A percentile compares a stretch with the other conserved stretches of the same genome.
Evolutionary conservation across 768 basidiomycete species (phyloP).

Genomic region (Inosperma sp.): DNA sequence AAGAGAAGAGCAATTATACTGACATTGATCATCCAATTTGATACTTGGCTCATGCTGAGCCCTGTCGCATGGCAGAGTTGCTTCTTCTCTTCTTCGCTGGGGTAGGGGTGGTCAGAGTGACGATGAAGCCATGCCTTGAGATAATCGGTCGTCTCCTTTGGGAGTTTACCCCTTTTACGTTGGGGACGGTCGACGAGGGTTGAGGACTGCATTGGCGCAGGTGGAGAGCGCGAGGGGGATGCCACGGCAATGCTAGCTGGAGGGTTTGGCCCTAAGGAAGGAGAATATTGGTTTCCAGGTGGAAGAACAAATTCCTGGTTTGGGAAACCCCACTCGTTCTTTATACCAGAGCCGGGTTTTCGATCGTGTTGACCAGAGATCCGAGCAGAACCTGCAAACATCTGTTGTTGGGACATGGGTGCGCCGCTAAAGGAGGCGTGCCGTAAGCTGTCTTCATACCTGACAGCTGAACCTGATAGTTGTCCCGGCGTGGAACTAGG

Average conservation of each 20-base stretch:
- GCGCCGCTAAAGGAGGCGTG: slow-evolving; percentile 59
- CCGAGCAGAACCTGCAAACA: slow-evolving; percentile 65
- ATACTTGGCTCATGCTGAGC: slow-evolving; percentile 84
- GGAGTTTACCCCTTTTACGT: slow-evolving; percentile 82
- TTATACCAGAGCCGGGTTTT: slow-evolving; percentile 51
- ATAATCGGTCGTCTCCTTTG: slow-evolving; percentile 86
- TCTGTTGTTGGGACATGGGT: slow-evolving; percentile 52
- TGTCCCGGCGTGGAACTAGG: slow-evolving; percentile 65
- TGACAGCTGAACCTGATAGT: slow-evolving; percentile 48
- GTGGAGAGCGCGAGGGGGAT: slow-evolving; percentile 52
- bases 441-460: slow-evolving; percentile 69
- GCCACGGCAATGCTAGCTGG: slow-evolving; percentile 41
- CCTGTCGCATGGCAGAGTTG: slow-evolving; percentile 82
- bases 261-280: slow-evolving; percentile 39
- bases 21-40: slow-evolving; percentile 92
- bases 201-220: slow-evolving; percentile 43
- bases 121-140: slow-evolving; percentile 86
- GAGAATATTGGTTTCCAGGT: slow-evolving; percentile 39
- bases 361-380: slow-evolving; percentile 69
- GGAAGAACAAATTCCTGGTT: slow-evolving; percentile 53
- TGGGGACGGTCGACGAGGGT: slow-evolving; percentile 71
- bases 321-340: slow-evolving; percentile 70
- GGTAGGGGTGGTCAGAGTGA: slow-evolving; percentile 86
- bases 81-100: slow-evolving; percentile 87
- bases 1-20: slow-evolving; percentile 19